Base-by-base conservation (phyloP, 2,329 filamentous ascomycete genomes). In the Aspergillus fumigatiaffinis region DNA sequence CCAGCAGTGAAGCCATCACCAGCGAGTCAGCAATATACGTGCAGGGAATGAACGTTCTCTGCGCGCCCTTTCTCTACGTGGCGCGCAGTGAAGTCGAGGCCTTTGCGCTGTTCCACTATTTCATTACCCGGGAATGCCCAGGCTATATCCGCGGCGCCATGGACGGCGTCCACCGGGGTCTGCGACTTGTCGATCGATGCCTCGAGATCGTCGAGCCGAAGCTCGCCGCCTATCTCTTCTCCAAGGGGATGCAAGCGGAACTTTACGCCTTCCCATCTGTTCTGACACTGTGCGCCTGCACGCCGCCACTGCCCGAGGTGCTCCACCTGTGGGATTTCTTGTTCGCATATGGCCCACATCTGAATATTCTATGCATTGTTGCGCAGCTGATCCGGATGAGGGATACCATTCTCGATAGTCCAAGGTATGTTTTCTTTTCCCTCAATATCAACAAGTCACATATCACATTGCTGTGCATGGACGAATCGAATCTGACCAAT, bases 41-140 rank as follows among this genome's bases (percentile, higher is more conserved):
- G 2, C 94, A 99, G 75, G 94, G 94, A 64, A 97, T 99, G 93
- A 99, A 99, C 71, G 94, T 99, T 44, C 84, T 99, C 17, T 93
- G 92, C 9, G 94, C 94, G 0, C 94, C 94, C 0, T 97, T 99
- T 70, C 81, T 99, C 49, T 99, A 99, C 73, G 92, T 91, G 4
- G 92, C 94, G 1, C 87, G 92, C 57, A 96, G 91, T 72, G 94
- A 99, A 77, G 89, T 92, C 6, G 92, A 99, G 76, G 94, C 94
- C 2, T 99, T 96, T 67, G 88, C 91, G 4, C 88, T 92, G 1
- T 97, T 99, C 68, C 87, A 96, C 71, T 87, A 87, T 47, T 88
- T 97, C 62, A 86, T 99, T 61, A 95, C 91, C 1, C 82, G 84
- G 55, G 93, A 97, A 73, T 92, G 90, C 63, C 94, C 94, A 0